Evolutionary conservation across 257 asterid species (phyloP).

Genomic region (Buddleja alternifolia): DNA sequence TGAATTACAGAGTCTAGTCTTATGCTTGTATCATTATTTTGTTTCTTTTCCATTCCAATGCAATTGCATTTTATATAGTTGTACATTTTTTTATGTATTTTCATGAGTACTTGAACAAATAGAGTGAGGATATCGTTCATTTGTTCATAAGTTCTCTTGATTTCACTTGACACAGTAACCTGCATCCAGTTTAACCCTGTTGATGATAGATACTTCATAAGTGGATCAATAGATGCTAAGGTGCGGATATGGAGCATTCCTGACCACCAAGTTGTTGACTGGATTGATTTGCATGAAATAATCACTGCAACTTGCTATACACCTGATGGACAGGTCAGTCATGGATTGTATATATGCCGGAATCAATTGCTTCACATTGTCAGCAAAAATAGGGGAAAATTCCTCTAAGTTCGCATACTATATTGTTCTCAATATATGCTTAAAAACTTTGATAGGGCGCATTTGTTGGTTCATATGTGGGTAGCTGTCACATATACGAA

Average conservation of each 20-base stretch:
- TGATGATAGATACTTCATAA: conserved; percentile 95
- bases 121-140: conserved; percentile 16
- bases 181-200: conserved; percentile 98
- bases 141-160: conserved; percentile 38
- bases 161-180: conserved; percentile 69
- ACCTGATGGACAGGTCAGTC: conserved; percentile 96
- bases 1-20: no score
- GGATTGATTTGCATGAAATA: conserved; percentile 98
- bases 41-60: not conserved
- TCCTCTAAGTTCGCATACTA: conserved; percentile 12
- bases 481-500: conserved; percentile 83
- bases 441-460: conserved; percentile 69
- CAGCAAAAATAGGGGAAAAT: conserved; percentile 13
- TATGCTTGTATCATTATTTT: not conserved
- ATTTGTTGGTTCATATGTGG: conserved; percentile 94
- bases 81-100: conserved; percentile 17
- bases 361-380: conserved; percentile 25
- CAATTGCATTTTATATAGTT: not conserved
- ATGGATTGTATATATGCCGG: not conserved
- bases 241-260: conserved; percentile 99
- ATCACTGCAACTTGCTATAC: conserved; percentile 99
- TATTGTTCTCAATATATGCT: conserved; percentile 26
- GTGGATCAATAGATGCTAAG: conserved; percentile 97
- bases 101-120: conserved; percentile 9
- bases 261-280: conserved; percentile 91